phyloP scores from a whole-genome alignment of 2,329 filamentous ascomycete genomes.

The Emergomyces africanus region DNA sequence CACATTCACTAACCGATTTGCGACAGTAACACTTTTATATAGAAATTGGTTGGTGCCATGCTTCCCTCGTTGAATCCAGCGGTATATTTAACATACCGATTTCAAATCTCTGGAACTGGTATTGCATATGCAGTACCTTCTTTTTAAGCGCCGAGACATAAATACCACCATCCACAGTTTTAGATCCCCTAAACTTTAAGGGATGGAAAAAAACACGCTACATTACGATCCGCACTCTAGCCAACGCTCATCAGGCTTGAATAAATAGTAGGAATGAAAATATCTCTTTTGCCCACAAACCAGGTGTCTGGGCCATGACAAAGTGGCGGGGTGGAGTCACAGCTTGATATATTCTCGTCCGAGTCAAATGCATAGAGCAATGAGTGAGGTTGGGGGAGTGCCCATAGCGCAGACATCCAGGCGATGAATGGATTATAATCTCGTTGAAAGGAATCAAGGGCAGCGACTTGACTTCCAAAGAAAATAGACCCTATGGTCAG shows the following conservation, averaged over 20 bases:
- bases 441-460: too few species aligned
- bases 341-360: too few species aligned
- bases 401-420: too few species aligned
- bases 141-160: not conserved
- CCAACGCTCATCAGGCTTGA: not conserved
- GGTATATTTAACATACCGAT: not conserved
- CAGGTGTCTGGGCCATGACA: too few species aligned
- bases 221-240: not conserved
- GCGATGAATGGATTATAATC: not conserved
- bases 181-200: not conserved
- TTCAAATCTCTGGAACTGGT: not conserved
- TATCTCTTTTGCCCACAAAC: not conserved
- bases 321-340: too few species aligned
- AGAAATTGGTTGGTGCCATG: not conserved
- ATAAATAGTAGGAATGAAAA: not conserved
- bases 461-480: too few species aligned
- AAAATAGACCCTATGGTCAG: not conserved
- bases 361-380: too few species aligned
- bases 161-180: not conserved
- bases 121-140: too few species aligned
- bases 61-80: not conserved
- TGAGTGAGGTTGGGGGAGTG: too few species aligned
- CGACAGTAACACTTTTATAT: not conserved
- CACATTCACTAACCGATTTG: not conserved
- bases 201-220: not conserved